A percentile compares a stretch with the other conserved stretches of the same genome.
These are phyloP conservation scores for Aschersonia sp. DNA, from an alignment of 2,329 filamentous ascomycete species.

Conservation along the genomic window DNA sequence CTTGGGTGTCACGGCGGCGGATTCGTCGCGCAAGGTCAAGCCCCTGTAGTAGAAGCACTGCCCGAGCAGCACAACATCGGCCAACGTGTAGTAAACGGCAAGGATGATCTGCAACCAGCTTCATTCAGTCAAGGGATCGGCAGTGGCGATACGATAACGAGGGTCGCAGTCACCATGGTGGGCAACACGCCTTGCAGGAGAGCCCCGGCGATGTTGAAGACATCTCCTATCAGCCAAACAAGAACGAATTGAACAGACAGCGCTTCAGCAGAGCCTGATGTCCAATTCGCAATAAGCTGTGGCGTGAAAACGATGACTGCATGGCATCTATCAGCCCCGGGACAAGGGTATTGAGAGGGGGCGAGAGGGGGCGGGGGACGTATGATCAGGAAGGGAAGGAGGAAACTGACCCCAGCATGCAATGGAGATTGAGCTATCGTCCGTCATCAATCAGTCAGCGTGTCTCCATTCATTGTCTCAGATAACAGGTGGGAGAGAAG, in stretches of 20 bases:
- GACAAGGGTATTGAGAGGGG: too few species aligned
- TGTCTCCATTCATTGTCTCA: too few species aligned
- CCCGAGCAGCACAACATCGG: conserved; percentile 72
- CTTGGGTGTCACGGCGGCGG: conserved; percentile 22
- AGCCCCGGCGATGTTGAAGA: conserved; percentile 93
- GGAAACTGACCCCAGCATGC: conserved; percentile 60
- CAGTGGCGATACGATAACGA: not conserved
- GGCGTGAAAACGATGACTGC: conserved; percentile 86
- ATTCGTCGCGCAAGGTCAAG: conserved; percentile 50
- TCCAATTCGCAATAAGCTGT: conserved; percentile 93
- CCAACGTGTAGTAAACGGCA: conserved; percentile 87
- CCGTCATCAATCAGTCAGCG: not conserved
- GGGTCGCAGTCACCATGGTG: conserved; percentile 53
- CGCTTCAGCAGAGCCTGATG: conserved; percentile 69
- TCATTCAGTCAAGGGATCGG: not conserved
- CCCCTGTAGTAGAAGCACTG: conserved; percentile 97
- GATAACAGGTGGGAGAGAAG: too few species aligned
- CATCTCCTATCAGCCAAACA: conserved; percentile 85
- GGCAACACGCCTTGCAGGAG: conserved; percentile 82
- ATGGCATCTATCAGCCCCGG: not conserved
- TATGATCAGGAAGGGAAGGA: not conserved
- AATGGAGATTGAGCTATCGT: conserved; percentile 72
- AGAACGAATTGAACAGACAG: conserved; percentile 85
- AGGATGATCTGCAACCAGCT: conserved; percentile 50
- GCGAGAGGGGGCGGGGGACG: not conserved